Evolutionary conservation across 2,329 filamentous ascomycete genomes (phyloP).

Genomic region (Fusarium sp.): DNA sequence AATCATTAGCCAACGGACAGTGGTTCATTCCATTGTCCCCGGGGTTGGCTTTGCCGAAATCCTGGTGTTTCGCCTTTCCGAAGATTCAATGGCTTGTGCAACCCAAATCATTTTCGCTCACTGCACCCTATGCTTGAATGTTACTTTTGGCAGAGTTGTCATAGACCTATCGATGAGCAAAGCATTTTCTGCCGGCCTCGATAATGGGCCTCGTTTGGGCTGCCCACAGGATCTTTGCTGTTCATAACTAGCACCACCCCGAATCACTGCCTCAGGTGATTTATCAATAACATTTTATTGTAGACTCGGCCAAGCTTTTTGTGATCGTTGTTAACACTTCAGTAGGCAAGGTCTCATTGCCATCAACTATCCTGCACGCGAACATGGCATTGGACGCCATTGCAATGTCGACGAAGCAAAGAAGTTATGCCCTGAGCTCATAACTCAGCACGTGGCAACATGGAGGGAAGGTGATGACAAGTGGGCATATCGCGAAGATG

Average conservation of each 20-base stretch:
- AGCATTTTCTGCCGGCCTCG: background rate
- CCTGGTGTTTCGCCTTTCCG: background rate
- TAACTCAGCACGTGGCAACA: constrained; percentile 92
- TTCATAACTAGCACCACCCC: background rate
- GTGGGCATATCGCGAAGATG: constrained; percentile 90
- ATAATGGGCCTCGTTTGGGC: constrained; percentile 1
- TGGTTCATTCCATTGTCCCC: background rate
- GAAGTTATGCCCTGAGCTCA: constrained; percentile 84
- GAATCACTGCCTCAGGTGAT: background rate
- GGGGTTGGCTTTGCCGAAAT: background rate
- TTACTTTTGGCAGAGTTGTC: constrained; percentile 4
- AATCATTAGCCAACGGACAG: background rate
- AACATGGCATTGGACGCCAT: constrained; percentile 81
- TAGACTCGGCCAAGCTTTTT: background rate
- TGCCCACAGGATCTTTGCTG: background rate
- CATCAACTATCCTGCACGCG: constrained; percentile 91
- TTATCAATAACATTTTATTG: background rate
- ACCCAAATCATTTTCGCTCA: background rate
- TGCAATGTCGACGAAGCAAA: constrained; percentile 82
- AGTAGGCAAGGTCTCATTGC: constrained; percentile 88
- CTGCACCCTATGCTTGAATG: background rate
- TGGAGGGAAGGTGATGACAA: constrained; percentile 91
- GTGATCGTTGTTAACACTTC: constrained; percentile 23
- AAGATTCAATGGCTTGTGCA: constrained; percentile 2
- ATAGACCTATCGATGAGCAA: background rate